Evolutionary conservation across 805 yeast genomes (phyloP).

Genomic region (Sugiyamaella boreocaroliniensis): DNA sequence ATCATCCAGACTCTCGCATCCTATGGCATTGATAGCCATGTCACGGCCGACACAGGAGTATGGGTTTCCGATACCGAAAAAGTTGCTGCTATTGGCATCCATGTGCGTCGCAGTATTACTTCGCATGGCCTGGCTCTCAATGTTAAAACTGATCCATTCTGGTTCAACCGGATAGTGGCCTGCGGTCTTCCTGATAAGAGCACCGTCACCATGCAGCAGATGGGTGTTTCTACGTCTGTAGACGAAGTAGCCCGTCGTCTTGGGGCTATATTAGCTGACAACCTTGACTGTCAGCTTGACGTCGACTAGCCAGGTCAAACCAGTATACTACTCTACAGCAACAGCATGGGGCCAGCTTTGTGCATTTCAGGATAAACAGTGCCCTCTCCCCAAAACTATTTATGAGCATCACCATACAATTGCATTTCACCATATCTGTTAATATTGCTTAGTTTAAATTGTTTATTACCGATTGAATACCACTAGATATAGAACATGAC

Average conservation of each 20-base stretch:
- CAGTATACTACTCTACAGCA: no score
- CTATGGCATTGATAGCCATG: constrained; percentile 41
- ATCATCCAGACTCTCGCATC: constrained; percentile 42
- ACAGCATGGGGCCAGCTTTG: no score
- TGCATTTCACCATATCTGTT: background rate
- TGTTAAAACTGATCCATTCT: constrained; percentile 63
- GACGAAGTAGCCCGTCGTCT: constrained; percentile 40
- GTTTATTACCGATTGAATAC: no score
- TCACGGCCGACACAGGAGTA: constrained; percentile 77
- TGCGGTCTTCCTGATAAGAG: constrained; percentile 69
- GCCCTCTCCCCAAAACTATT: no score
- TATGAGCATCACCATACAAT: no score
- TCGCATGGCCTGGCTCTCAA: constrained; percentile 88
- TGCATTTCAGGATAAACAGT: no score
- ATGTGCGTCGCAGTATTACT: constrained; percentile 74
- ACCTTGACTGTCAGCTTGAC: constrained; percentile 26
- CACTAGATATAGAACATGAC: no score
- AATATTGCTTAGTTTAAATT: no score
- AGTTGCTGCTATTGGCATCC: constrained; percentile 85
- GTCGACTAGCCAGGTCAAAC: background rate
- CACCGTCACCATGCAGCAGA: constrained; percentile 47
- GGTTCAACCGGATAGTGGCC: constrained; percentile 65
- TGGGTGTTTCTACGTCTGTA: constrained; percentile 25
- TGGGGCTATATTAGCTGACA: constrained; percentile 39
- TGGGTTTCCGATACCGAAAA: constrained; percentile 61